Base-by-base conservation (phyloP, 495 filamentous ascomycete species). In the Annulohypoxylon maeteangense region DNA sequence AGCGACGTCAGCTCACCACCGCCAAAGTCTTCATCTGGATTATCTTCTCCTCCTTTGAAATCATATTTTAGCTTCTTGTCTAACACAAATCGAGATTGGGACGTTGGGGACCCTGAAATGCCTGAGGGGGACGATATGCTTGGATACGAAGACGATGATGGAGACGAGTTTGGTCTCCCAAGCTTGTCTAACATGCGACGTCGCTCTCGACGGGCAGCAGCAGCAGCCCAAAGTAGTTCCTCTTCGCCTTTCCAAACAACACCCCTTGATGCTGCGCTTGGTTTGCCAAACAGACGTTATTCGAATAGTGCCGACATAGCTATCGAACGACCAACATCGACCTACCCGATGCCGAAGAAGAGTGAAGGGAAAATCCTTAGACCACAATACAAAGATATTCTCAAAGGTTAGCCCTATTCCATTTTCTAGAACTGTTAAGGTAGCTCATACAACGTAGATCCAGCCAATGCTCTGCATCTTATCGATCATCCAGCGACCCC, bases 361-460 rank as follows among this genome's bases (percentile, higher is more conserved):
- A 89, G 83, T 66, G 95, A 97, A 75, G 95, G 91, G 7, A 98
- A 99, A 80, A 98, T 98, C 42, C 84, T 99, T 14, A 89, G 96
- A 38, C 95, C 96, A 50, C 95, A 99, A 78, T 98, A 98, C 74
- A 97, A 98, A 79, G 96, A 98, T 48, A 94, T 99, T 4, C 79
- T 99, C 11, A 90, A 90, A 82, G 90, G 90, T 91, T 70, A 63
- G 78, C 57, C 56, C 20, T 14, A 29, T 68, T 58, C 25, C 31
- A 25, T 22, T 60, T 62, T 22, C 58, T 20, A 12, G 25, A 5
- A 36, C 63, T 8, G 25, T 50, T 8, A 29, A 18, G n/a, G 44
- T 55, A 44, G 36, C 65, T 77, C 32, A 75, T 73, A 68, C 54
- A 58, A 25, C 60, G 67, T 61, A 92, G 95, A 99, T 83, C 95